A percentile compares a stretch with the other conserved stretches of the same genome.
Conservation (phyloP, 2,329 filamentous ascomycete species). For the Alternaria postmessia region DNA sequence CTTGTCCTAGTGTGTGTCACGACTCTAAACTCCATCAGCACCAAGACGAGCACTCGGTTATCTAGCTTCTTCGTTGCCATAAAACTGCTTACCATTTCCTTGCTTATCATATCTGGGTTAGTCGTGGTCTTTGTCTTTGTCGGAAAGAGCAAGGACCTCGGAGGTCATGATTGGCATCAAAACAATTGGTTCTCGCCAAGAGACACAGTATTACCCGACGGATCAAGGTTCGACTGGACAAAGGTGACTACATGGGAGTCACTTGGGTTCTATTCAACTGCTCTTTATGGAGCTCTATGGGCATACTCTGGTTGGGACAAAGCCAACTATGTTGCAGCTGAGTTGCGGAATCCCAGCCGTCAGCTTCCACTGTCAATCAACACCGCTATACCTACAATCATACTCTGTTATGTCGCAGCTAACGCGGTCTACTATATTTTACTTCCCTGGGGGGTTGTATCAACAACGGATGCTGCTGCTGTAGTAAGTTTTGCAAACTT, state of each 20-base stretch:
- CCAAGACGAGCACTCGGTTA: constrained; percentile 52
- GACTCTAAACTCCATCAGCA: constrained; percentile 55
- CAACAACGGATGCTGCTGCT: constrained; percentile 68
- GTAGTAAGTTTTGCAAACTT: constrained; percentile 57
- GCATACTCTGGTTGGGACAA: constrained; percentile 52
- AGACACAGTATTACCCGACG: constrained; percentile 40
- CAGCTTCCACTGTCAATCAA: constrained; percentile 69
- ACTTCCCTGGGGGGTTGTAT: constrained; percentile 67
- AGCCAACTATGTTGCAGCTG: constrained; percentile 51
- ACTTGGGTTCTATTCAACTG: constrained; percentile 67
- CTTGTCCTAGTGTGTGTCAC: constrained; percentile 52
- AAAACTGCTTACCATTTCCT: constrained; percentile 45
- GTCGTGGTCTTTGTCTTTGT: constrained; percentile 42
- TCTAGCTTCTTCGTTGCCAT: constrained; percentile 51
- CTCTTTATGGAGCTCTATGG: constrained; percentile 56
- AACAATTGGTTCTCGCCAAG: constrained; percentile 44
- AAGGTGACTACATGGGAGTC: constrained; percentile 63
- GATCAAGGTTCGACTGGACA: constrained; percentile 44
- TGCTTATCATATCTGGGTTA: constrained; percentile 49
- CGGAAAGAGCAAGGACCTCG: constrained; percentile 38
- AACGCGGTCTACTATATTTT: constrained; percentile 71
- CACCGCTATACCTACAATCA: constrained; percentile 67
- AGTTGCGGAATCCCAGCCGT: constrained; percentile 43
- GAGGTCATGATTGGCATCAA: constrained; percentile 46
- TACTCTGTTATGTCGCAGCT: constrained; percentile 66